phyloP scores from a whole-genome alignment of 306 rosid genomes.

The Glycine tomentella region DNA sequence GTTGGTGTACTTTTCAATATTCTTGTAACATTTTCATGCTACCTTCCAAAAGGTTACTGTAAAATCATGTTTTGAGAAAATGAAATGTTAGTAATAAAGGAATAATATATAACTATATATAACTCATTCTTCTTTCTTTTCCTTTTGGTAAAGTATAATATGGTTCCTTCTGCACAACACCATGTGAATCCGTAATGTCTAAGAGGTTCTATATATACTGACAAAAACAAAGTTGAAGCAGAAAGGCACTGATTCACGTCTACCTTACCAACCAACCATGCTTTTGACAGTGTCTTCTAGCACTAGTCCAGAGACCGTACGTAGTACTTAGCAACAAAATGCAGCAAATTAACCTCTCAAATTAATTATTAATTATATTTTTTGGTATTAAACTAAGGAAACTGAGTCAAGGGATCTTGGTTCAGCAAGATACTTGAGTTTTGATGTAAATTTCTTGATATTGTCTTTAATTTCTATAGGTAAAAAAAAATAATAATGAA shows the following conservation, averaged over 20 bases:
- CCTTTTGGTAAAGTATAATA: constrained; percentile 37
- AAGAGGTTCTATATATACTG: constrained; percentile 46
- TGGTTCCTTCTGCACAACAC: constrained; percentile 37
- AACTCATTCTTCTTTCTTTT: background rate
- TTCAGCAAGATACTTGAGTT: too few species aligned
- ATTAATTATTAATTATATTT: background rate
- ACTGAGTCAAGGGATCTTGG: background rate
- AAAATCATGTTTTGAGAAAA: constrained; percentile 24
- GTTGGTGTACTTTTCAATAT: constrained; percentile 3
- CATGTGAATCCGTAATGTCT: constrained; percentile 51
- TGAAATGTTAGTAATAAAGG: constrained; percentile 17
- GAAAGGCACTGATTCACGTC: constrained; percentile 60
- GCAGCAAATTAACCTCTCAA: constrained; percentile 45
- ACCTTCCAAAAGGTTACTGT: constrained; percentile 18
- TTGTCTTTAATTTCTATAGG: too few species aligned
- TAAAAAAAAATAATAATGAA: background rate
- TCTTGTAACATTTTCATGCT: constrained; percentile 27
- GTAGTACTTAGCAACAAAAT: constrained; percentile 40
- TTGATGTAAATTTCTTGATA: too few species aligned
- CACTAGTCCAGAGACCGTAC: constrained; percentile 50
- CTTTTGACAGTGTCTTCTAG: constrained; percentile 57
- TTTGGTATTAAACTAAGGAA: background rate
- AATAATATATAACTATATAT: background rate
- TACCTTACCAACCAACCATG: constrained; percentile 55
- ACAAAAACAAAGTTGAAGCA: constrained; percentile 60